Evolutionary conservation across 2,329 filamentous ascomycete species (phyloP).

Genomic region (Talaromyces verruculosus): DNA sequence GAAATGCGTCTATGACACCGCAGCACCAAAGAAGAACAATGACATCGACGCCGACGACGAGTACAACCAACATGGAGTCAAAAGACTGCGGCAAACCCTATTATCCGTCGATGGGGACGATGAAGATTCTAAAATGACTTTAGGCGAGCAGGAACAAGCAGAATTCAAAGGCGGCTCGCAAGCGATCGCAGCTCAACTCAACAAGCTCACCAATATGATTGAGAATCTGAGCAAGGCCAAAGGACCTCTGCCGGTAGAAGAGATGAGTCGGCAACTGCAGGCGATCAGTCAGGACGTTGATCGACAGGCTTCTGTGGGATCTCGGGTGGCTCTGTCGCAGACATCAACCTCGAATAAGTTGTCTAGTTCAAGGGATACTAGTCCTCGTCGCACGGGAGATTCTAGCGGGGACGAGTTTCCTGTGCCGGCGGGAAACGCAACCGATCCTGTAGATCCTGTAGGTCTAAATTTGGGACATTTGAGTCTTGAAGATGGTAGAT

Average conservation of each 20-base stretch:
- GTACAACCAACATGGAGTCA: constrained; percentile 35
- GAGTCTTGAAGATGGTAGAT: constrained; percentile 45
- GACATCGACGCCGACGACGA: constrained; percentile 21
- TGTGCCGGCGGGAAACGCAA: constrained; percentile 43
- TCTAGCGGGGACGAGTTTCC: constrained; percentile 44
- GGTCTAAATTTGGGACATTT: constrained; percentile 45
- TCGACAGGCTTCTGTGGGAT: constrained; percentile 11
- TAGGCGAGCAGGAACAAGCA: constrained; percentile 30
- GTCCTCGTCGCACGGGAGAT: constrained; percentile 37
- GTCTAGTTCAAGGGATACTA: constrained; percentile 30
- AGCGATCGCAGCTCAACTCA: constrained; percentile 45
- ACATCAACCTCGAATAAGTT: constrained; percentile 18
- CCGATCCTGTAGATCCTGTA: constrained; percentile 44
- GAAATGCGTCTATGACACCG: constrained; percentile 45
- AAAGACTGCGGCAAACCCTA: constrained; percentile 37
- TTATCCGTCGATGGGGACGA: constrained; percentile 33
- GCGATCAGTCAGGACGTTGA: constrained; percentile 17
- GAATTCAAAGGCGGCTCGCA: constrained; percentile 34
- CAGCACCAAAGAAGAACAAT: constrained; percentile 30
- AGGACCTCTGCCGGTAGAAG: constrained; percentile 25
- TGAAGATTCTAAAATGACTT: constrained; percentile 36
- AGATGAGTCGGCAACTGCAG: constrained; percentile 19
- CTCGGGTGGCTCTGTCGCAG: constrained; percentile 18
- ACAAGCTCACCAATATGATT: constrained; percentile 48
- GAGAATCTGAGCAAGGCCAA: constrained; percentile 42